Evolutionary conservation across 176 grass and related monocot species (phyloP), one percentile per base, ranked within the genome.

Genomic region (Phoenix roebelenii): DNA sequence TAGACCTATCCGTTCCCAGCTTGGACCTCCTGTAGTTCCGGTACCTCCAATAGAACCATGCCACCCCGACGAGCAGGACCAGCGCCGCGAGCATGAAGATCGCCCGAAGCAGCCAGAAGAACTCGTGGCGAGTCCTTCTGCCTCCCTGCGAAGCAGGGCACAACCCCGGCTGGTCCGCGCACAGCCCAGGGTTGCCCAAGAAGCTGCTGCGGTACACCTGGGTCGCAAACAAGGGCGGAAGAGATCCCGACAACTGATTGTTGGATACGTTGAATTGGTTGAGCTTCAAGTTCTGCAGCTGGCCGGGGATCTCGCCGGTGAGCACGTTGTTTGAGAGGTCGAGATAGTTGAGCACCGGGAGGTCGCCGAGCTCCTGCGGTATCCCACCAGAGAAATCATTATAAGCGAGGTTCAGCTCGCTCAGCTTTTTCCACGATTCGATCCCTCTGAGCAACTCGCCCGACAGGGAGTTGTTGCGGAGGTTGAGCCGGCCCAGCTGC

Each of bases 281-380:
- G 22, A 96, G 68, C 78, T 90, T 96, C 25, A 96, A 78, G 22
- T 90, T 90, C 84, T 96, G 72, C 57, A 96, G 59, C 55, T 87
- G 71, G 61, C 23, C n/a, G 7, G 92, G 92, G 1, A 96, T 80
- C 66, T 59, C 39, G 10, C 92, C 92, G 0, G 25, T 88, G 20
- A 96, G 82, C 3, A 18, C 1, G 53, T 96, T 96, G 5, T 75
- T 69, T 0, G 92, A 96, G 25, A 96, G 78, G 73, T 96, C 92
- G 7, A 96, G 92, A 54, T 96, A 90, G 74, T 90, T 96, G 23
- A 96, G 86, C 80, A 88, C 87, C 0, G 83, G 87, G 50, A 96
- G 68, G 55, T 78, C 53, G 3, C 92, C 92, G 4, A 96, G 87
- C 80, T 90, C 83, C 3, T 80, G 80, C 4, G 92, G 92, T 15